phyloP scores from a whole-genome alignment of 73 alveolate species.

The Stentor roeselii region DNA sequence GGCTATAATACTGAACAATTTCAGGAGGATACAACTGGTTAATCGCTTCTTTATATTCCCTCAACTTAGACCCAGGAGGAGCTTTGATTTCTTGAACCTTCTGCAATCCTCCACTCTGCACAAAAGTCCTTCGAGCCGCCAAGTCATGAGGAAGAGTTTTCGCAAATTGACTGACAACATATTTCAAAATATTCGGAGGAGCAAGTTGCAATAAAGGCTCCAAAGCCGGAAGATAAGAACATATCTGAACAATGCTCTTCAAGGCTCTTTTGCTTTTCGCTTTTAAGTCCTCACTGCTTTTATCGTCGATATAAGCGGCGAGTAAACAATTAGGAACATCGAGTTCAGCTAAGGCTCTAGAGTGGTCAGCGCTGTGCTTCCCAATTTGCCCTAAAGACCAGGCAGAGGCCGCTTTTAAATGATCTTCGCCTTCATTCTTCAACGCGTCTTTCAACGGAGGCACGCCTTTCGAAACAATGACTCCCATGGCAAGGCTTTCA shows the following conservation, averaged over 20 bases:
- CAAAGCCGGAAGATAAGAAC: conserved; percentile 96
- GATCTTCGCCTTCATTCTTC: conserved; percentile 97
- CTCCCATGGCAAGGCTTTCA: conserved; percentile 97
- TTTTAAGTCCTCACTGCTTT: conserved; percentile 79
- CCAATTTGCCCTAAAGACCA: conserved; percentile 98
- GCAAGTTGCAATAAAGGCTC: conserved; percentile 95
- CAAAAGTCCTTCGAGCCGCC: conserved; percentile 83
- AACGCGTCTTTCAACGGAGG: conserved; percentile 86
- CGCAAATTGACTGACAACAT: conserved; percentile 85
- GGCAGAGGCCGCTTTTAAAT: conserved; percentile 90
- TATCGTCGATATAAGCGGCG: conserved; percentile 74
- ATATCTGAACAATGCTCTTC: conserved; percentile 92
- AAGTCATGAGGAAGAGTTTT: conserved; percentile 67
- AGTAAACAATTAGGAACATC: conserved; percentile 81
- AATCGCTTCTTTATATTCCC: conserved; percentile 86
- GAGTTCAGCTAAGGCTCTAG: conserved; percentile 98
- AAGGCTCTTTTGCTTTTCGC: conserved; percentile 90
- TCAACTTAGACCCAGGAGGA: conserved; percentile 78
- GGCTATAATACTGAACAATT: conserved; percentile 88
- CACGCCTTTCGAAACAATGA: conserved; percentile 80
- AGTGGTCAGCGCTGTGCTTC: conserved; percentile 97
- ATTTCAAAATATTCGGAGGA: conserved; percentile 79
- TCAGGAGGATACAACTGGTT: conserved; percentile 91
- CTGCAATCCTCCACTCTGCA: conserved; percentile 86
- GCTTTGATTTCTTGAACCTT: conserved; percentile 63